phyloP scores from a whole-genome alignment of 345 rosid genomes.

The Cardiospermum halicacabum region DNA sequence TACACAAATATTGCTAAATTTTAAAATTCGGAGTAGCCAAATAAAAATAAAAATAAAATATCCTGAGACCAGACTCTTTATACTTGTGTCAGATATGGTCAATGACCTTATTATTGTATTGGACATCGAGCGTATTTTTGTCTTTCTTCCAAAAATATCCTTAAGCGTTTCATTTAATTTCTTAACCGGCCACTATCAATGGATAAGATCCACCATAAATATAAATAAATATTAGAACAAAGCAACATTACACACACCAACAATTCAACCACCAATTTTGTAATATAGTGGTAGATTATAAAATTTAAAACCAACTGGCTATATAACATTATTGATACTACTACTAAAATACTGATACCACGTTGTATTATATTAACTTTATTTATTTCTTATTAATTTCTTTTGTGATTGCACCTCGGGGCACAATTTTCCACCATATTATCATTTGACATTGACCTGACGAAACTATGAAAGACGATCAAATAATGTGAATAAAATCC shows the following conservation, averaged over 20 bases:
- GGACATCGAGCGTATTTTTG: not conserved
- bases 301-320: no score
- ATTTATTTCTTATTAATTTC: not conserved
- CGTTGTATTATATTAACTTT: no score
- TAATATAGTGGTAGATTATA: no score
- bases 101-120: not conserved
- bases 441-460: no score
- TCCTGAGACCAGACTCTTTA: not conserved
- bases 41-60: not conserved
- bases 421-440: not conserved
- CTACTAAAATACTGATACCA: not conserved
- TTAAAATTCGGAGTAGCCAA: not conserved
- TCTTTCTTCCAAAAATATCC: not conserved
- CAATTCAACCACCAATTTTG: no score
- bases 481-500: no score
- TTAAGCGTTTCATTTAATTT: not conserved
- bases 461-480: no score
- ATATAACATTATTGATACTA: not conserved
- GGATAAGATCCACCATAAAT: no score
- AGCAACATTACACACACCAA: no score
- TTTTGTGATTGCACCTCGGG: not conserved
- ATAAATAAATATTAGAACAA: no score
- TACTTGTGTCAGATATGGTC: slow-evolving; percentile 4
- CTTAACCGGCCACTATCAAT: not conserved
- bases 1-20: not conserved